phyloP scores from a whole-genome alignment of 768 basidiomycete species.

The Pleurotus giganteus region DNA sequence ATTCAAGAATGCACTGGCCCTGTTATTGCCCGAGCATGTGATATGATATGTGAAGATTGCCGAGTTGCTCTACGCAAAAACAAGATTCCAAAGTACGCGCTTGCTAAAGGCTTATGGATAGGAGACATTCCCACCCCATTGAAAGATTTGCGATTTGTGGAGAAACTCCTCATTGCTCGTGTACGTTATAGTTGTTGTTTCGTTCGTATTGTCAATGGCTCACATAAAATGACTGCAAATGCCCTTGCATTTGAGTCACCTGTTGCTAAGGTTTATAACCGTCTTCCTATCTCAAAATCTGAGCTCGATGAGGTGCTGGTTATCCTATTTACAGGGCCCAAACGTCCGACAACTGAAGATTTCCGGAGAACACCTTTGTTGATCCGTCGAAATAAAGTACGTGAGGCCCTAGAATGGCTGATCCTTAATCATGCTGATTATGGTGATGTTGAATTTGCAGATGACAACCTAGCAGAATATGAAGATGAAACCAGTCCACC shows the following conservation, averaged over 20 bases:
- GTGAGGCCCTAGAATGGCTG: constrained; percentile 23
- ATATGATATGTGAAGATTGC: neutral
- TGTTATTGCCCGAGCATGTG: too few relatives aligned
- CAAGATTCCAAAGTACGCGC: neutral
- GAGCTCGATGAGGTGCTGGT: constrained; percentile 22
- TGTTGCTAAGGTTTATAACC: constrained; percentile 16
- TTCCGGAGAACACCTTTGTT: constrained; percentile 20
- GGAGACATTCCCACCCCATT: constrained; percentile 4
- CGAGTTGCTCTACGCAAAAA: neutral
- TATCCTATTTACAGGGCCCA: too few relatives aligned
- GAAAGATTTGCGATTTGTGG: constrained; percentile 14
- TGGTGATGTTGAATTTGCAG: constrained; percentile 20
- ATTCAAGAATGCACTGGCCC: too few relatives aligned
- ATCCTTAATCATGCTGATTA: constrained; percentile 25
- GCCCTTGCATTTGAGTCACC: constrained; percentile 24
- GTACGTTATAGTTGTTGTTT: constrained; percentile 21
- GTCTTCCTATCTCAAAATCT: constrained; percentile 17
- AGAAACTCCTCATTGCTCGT: constrained; percentile 18
- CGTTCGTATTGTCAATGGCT: constrained; percentile 14
- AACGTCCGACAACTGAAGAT: too few relatives aligned
- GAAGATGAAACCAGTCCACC: constrained; percentile 12
- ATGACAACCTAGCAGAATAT: constrained; percentile 16
- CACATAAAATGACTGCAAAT: constrained; percentile 21
- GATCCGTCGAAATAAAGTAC: constrained; percentile 20
- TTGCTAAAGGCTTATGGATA: constrained; percentile 8